phyloP scores from a whole-genome alignment of 768 basidiomycete species.

The Sarcomyxa edulis region DNA sequence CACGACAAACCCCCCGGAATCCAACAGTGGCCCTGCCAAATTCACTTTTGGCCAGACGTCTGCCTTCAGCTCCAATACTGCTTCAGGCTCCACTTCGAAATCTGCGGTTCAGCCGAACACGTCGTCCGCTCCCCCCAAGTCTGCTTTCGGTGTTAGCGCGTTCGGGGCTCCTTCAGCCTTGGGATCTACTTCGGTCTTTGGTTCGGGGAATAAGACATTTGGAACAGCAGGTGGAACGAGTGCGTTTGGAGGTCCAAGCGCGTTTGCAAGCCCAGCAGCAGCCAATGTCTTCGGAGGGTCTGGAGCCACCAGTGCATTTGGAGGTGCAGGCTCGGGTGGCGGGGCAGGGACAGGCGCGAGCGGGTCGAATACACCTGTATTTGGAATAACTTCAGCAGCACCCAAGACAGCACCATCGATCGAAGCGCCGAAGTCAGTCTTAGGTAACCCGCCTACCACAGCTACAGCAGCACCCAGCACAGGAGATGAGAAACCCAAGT shows the following conservation, averaged over 20 bases:
- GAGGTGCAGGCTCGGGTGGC: not conserved
- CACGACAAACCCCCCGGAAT: not conserved
- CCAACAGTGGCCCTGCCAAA: not conserved
- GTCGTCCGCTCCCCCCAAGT: constrained; percentile 3
- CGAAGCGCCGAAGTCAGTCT: not conserved
- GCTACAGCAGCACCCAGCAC: not conserved
- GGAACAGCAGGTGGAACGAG: constrained; percentile 1
- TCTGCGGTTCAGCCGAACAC: not conserved
- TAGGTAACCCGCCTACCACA: not conserved
- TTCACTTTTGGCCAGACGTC: not conserved
- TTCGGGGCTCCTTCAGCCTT: not conserved
- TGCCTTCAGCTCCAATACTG: not conserved
- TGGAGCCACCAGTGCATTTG: constrained; percentile 8
- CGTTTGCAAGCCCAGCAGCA: constrained; percentile 1
- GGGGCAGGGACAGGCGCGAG: not conserved
- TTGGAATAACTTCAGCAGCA: not conserved
- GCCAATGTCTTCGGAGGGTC: constrained; percentile 1
- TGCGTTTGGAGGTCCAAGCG: not conserved
- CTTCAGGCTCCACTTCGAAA: not conserved
- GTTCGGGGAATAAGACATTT: not conserved
- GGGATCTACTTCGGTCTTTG: constrained; percentile 1
- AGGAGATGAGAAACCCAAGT: not conserved
- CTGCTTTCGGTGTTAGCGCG: constrained; percentile 5
- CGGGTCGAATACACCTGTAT: not conserved
- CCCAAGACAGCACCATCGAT: not conserved